Evolutionary conservation across 1,284 basidiomycete genomes (phyloP).

Genomic region (Ceratobasidium sp.): DNA sequence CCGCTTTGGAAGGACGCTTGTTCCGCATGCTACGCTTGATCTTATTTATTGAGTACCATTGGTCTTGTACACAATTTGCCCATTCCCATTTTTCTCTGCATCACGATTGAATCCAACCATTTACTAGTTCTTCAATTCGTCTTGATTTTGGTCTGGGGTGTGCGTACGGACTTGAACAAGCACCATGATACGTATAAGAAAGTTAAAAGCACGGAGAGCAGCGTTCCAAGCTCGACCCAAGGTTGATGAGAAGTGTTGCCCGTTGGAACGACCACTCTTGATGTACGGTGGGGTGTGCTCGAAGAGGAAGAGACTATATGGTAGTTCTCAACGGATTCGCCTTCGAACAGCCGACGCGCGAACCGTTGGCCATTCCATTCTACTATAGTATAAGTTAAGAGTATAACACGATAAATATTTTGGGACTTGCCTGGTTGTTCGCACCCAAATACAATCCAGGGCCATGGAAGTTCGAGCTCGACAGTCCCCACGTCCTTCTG

Average conservation of each 20-base stretch:
- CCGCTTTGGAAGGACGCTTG: conserved; percentile 5
- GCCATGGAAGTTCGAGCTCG: conserved; percentile 45
- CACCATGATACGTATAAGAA: conserved; percentile 43
- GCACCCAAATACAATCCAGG: conserved; percentile 44
- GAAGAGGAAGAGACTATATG: conserved; percentile 7
- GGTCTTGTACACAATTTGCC: conserved; percentile 34
- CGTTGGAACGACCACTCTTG: conserved; percentile 38
- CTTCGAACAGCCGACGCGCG: conserved; percentile 4
- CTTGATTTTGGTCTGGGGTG: conserved; percentile 17
- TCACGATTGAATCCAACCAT: conserved; percentile 34
- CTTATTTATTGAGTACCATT: conserved; percentile 41
- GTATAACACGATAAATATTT: neutral
- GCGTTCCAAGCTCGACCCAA: conserved; percentile 42
- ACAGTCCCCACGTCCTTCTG: conserved; percentile 27
- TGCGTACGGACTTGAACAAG: conserved; percentile 28
- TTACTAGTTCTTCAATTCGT: conserved; percentile 17
- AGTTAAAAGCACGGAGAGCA: conserved; percentile 24
- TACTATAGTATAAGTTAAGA: conserved; percentile 23
- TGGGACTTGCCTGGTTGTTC: conserved; percentile 11
- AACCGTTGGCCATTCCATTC: conserved; percentile 8
- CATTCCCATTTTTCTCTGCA: conserved; percentile 28
- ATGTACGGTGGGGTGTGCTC: conserved; percentile 9
- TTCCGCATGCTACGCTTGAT: conserved; percentile 14
- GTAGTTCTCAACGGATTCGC: neutral
- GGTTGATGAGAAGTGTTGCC: conserved; percentile 44